These are phyloP conservation scores for Alternaria conjuncta DNA, from an alignment of 2,329 filamentous ascomycete species.

Conservation along the genomic window DNA sequence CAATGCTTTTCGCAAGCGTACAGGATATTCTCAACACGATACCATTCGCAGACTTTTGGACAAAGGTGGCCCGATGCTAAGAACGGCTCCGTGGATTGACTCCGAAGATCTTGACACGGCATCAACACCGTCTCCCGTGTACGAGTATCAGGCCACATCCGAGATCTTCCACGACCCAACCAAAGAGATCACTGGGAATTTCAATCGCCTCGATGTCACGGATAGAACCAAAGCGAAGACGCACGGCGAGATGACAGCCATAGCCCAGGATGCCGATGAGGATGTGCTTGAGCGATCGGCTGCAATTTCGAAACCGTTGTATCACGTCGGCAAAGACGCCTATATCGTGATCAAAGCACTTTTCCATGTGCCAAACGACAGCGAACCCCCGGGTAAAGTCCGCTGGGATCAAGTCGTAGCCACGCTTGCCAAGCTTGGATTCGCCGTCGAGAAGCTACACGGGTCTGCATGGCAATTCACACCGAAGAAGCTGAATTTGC, in stretches of 20 bases:
- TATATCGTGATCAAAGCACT: neutral
- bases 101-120: constrained; percentile 39
- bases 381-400: neutral
- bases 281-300: neutral
- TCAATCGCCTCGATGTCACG: no score
- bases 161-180: no score
- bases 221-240: no score
- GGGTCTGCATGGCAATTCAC: neutral
- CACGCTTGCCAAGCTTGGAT: neutral
- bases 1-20: constrained; percentile 1
- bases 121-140: neutral
- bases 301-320: neutral
- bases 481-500: neutral
- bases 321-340: neutral
- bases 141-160: constrained; percentile 3
- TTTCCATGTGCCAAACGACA: neutral
- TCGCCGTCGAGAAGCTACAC: neutral
- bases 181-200: no score
- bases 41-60: constrained; percentile 28
- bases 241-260: no score
- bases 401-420: neutral
- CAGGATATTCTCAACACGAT: constrained; percentile 13
- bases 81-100: constrained; percentile 57
- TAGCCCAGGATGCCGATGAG: no score
- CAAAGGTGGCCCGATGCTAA: constrained; percentile 48